Evolutionary conservation across 805 yeast species (phyloP), one percentile per base, ranked within the genome.

Genomic region (Candida maltosa): DNA sequence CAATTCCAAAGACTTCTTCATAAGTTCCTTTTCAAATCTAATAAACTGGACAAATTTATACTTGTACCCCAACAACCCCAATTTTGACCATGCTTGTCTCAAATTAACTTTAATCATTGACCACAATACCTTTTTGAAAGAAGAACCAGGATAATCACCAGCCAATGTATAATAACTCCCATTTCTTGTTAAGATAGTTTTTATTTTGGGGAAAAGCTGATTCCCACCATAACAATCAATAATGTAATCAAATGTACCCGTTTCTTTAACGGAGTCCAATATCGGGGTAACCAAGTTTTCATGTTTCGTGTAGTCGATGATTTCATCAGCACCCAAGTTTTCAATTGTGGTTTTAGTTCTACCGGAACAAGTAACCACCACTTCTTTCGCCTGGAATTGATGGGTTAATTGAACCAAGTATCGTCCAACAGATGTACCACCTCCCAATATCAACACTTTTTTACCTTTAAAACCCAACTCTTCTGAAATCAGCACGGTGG

Each of bases 361-460:
- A 0, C 70, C 54, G 3, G 83, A 77, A 49, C 81, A 75, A 3
- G 79, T 68, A 17, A 75, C 78, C 4, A 75, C 80, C 16, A 86
- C 73, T 9, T 69, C 68, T 17, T 60, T 58, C 6, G 77, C 75
- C 2, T 67, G 57, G 28, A 47, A 43, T 4, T 37, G 34, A 52
- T 74, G 80, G 7, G 81, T 76, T 26, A 83, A 53, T 53, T 80
- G 85, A 24, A 77, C 61, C 4, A 71, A 65, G 40, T 65, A 69
- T 19, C 69, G 51, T 15, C 89, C 88, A 11, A 83, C 88, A 10
- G 80, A 60, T 1, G 94, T 78, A 6, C 29, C 80, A 17, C 83
- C 91, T 24, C 95, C 95, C 31, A 83, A 60, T 15, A 86, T 69
- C 31, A 84, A 63, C 4, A 83, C 74, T 39, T 68, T 72, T 4